These are phyloP conservation scores for Tephrocybe sp. DNA, from an alignment of 768 basidiomycete genomes.

Conservation along the genomic window DNA sequence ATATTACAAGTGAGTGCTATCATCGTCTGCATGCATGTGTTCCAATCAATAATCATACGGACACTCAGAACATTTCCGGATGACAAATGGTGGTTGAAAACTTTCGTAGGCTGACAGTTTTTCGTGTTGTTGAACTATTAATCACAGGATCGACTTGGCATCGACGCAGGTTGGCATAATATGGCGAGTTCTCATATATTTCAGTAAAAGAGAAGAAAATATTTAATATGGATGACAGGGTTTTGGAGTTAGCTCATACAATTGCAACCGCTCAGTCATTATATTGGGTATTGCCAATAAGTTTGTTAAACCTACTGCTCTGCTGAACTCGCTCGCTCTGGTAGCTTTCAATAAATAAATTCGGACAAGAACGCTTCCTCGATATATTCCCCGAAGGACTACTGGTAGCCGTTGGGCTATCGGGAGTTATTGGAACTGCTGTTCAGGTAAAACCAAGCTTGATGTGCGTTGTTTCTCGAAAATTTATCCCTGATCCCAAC, in stretches of 20 bases:
- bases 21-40: neutral
- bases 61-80: constrained; percentile 6
- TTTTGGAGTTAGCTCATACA: constrained; percentile 5
- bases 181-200: constrained; percentile 1
- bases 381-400: constrained; percentile 1
- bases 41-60: neutral
- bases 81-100: constrained; percentile 6
- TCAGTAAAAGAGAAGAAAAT: neutral
- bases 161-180: constrained; percentile 10
- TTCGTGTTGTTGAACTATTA: neutral
- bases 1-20: constrained; percentile 4
- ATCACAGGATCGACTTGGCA: neutral
- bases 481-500: neutral
- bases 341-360: constrained; percentile 5
- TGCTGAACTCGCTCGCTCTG: neutral
- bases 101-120: constrained; percentile 14
- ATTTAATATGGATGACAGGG: neutral
- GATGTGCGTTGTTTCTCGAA: neutral
- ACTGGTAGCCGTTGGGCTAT: neutral
- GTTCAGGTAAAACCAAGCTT: constrained; percentile 5
- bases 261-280: neutral
- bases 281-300: too few relatives aligned
- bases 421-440: constrained; percentile 6
- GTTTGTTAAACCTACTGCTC: too few relatives aligned
- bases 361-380: constrained; percentile 3